Conservation (phyloP, 2,329 filamentous ascomycete genomes). For the Fusarium pseudocircinatum region DNA sequence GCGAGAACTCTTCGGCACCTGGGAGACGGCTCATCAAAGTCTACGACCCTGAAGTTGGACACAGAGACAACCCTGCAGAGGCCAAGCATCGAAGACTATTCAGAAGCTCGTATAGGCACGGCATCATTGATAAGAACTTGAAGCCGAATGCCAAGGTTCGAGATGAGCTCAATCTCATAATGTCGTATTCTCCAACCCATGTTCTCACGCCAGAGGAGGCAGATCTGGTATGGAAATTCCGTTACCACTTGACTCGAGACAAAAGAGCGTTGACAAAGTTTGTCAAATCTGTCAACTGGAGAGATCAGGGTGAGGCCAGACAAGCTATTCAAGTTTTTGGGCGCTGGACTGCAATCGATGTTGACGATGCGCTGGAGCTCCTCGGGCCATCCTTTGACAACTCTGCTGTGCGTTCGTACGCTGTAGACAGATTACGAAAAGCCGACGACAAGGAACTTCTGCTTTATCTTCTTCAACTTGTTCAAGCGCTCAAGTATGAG, state of each 20-base stretch:
- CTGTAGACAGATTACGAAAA: conserved; percentile 89
- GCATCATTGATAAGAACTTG: conserved; percentile 92
- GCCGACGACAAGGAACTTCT: conserved; percentile 92
- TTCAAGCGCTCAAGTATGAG: conserved; percentile 96
- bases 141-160: conserved; percentile 96
- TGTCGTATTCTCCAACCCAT: conserved; percentile 93
- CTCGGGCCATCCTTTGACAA: conserved; percentile 94
- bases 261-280: conserved; percentile 96
- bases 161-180: conserved; percentile 90
- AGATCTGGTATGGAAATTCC: conserved; percentile 96
- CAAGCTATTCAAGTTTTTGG: conserved; percentile 90
- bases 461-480: conserved; percentile 90
- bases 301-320: conserved; percentile 82
- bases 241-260: conserved; percentile 91
- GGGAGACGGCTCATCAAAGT: conserved; percentile 78
- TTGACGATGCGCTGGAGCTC: conserved; percentile 94
- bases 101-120: conserved; percentile 87
- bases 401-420: conserved; percentile 86
- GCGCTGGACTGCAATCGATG: conserved; percentile 96
- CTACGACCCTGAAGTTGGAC: conserved; percentile 92
- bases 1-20: conserved; percentile 58
- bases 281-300: conserved; percentile 97
- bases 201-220: conserved; percentile 89
- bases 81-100: conserved; percentile 93
- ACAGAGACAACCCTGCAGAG: conserved; percentile 91